phyloP scores from a whole-genome alignment of 1,284 basidiomycete genomes.

The Agaricales sp. region DNA sequence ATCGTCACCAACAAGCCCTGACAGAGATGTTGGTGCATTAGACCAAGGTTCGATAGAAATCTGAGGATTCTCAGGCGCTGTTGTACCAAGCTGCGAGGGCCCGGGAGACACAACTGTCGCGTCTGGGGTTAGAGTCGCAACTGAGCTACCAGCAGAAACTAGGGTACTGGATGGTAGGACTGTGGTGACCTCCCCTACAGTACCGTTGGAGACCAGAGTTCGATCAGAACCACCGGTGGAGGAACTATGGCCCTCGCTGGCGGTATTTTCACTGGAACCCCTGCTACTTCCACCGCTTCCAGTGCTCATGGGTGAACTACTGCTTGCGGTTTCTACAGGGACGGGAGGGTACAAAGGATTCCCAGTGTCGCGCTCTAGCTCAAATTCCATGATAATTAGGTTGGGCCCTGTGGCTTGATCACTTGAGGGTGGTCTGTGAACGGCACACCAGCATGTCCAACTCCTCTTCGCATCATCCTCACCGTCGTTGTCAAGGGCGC shows the following conservation, averaged over 20 bases:
- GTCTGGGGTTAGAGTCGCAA: neutral
- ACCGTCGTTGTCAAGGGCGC: slow-evolving; percentile 22
- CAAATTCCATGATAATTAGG: slow-evolving; percentile 72
- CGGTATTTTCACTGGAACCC: slow-evolving; percentile 8
- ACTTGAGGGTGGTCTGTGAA: slow-evolving; percentile 45
- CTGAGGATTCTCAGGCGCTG: slow-evolving; percentile 3
- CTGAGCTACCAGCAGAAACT: neutral
- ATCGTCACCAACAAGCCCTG: slow-evolving; percentile 26
- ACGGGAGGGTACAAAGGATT: slow-evolving; percentile 63
- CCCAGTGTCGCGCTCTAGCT: slow-evolving; percentile 62
- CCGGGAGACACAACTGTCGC: neutral
- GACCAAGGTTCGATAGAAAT: slow-evolving; percentile 6
- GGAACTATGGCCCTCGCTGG: neutral
- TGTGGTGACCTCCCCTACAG: neutral
- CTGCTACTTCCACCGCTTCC: slow-evolving; percentile 7
- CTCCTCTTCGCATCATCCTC: slow-evolving; percentile 28
- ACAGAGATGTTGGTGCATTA: slow-evolving; percentile 7
- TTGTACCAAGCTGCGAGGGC: neutral
- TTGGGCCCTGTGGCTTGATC: slow-evolving; percentile 16
- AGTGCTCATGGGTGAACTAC: slow-evolving; percentile 13
- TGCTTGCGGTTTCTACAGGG: slow-evolving; percentile 13
- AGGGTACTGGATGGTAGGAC: neutral
- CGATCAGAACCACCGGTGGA: slow-evolving; percentile 19
- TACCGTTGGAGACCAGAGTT: slow-evolving; percentile 16
- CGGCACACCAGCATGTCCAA: slow-evolving; percentile 86